A percentile compares a stretch with the other conserved stretches of the same genome.
Evolutionary conservation across 257 asterid species (phyloP).

Genomic region (Lantana camara): DNA sequence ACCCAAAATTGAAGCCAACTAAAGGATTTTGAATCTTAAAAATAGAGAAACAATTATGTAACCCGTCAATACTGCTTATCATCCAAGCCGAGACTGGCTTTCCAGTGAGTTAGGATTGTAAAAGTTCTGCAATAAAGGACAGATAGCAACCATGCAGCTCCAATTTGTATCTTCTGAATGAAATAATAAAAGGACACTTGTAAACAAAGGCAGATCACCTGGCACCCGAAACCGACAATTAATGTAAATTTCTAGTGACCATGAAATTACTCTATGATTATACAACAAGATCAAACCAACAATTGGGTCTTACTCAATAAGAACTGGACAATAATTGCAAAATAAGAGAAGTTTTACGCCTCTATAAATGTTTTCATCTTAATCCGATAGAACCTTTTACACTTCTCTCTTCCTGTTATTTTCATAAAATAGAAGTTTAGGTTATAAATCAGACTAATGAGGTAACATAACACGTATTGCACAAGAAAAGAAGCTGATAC

Average conservation of each 20-base stretch:
- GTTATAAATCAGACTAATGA: neutral
- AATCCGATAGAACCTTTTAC: neutral
- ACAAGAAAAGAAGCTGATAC: constrained; percentile 41
- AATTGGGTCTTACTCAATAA: constrained; percentile 10
- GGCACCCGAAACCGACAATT: neutral
- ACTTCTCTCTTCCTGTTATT: constrained; percentile 1
- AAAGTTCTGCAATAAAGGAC: constrained; percentile 52
- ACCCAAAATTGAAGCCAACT: too few species aligned
- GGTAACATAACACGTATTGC: constrained; percentile 20
- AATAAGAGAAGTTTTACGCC: too few species aligned
- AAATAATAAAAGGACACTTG: constrained; percentile 14
- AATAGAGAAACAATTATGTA: too few species aligned
- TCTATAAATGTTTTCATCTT: constrained; percentile 50
- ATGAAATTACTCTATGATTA: constrained; percentile 19
- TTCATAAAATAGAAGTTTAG: constrained; percentile 14
- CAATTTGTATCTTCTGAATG: constrained; percentile 73
- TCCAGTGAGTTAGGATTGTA: too few species aligned
- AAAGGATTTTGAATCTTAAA: too few species aligned
- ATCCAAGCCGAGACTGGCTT: too few species aligned
- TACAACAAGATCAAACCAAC: constrained; percentile 1
- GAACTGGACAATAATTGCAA: neutral
- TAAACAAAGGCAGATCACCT: constrained; percentile 15
- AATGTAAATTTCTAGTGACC: neutral
- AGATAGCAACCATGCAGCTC: constrained; percentile 78
- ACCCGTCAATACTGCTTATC: too few species aligned